Evolutionary conservation across 1,284 basidiomycete genomes (phyloP).

Genomic region (Cryptococcus sp.): DNA sequence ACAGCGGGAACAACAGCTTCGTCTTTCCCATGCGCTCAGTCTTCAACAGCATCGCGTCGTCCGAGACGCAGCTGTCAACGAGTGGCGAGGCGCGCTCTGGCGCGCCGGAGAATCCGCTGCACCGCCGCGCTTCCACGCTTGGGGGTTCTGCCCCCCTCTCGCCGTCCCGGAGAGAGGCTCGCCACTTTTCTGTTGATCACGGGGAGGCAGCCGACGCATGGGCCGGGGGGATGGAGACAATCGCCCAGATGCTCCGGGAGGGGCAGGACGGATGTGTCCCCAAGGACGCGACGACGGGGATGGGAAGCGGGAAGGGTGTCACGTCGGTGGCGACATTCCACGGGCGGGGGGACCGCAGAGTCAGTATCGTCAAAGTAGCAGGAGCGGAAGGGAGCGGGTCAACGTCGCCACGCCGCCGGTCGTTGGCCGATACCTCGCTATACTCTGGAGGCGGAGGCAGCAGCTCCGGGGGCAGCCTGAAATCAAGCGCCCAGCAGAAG

Average conservation of each 20-base stretch:
- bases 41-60: conserved; percentile 24
- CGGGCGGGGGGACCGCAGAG: not conserved
- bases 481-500: conserved; percentile 9
- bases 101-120: not conserved
- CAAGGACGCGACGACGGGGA: not conserved
- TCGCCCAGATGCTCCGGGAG: conserved; percentile 26
- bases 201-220: not conserved
- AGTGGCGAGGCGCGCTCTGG: not conserved
- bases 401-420: no score
- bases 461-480: not conserved
- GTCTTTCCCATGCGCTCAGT: conserved; percentile 47
- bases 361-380: not conserved
- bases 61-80: conserved; percentile 6
- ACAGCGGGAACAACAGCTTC: conserved; percentile 25
- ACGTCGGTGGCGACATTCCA: conserved; percentile 13
- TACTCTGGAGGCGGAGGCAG: no score
- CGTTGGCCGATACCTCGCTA: no score
- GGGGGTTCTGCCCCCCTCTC: not conserved
- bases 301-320: conserved; percentile 2
- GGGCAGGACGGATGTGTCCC: not conserved
- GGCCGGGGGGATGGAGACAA: conserved; percentile 21
- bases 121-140: not conserved
- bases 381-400: not conserved
- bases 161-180: not conserved
- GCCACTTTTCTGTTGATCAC: not conserved